These are phyloP conservation scores for Plectosphaerella cucumerina DNA, from an alignment of 2,329 filamentous ascomycete species.

Conservation along the genomic window DNA sequence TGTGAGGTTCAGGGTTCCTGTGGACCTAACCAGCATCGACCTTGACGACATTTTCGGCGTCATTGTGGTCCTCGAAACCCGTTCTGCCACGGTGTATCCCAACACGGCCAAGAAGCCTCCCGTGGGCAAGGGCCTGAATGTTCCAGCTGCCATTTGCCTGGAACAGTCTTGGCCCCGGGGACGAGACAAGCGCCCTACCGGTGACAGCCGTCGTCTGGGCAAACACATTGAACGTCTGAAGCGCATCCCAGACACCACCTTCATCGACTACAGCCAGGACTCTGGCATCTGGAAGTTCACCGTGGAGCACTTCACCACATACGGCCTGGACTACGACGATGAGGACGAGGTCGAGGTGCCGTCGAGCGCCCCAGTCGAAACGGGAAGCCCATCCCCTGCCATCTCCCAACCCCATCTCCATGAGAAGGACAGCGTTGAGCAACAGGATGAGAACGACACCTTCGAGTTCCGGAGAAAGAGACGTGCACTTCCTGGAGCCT, in stretches of 20 bases:
- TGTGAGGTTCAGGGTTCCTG: slow-evolving; percentile 75
- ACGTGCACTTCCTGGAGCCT: slow-evolving; percentile 69
- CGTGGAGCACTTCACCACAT: slow-evolving; percentile 96
- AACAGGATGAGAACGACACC: slow-evolving; percentile 42
- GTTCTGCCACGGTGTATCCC: slow-evolving; percentile 85
- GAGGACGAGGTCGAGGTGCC: slow-evolving; percentile 49
- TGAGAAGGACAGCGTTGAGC: not conserved
- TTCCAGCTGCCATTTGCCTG: slow-evolving; percentile 81
- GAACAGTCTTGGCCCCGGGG: slow-evolving; percentile 89
- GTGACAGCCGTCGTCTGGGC: slow-evolving; percentile 60
- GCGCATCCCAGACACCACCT: slow-evolving; percentile 75
- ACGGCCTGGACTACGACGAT: slow-evolving; percentile 80
- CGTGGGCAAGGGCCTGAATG: slow-evolving; percentile 84
- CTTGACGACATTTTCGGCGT: slow-evolving; percentile 74
- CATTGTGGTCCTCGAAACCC: slow-evolving; percentile 71
- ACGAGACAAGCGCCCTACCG: slow-evolving; percentile 50
- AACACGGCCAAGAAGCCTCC: slow-evolving; percentile 73
- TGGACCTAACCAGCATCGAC: slow-evolving; percentile 77
- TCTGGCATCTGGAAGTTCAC: slow-evolving; percentile 87
- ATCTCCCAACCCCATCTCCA: not conserved
- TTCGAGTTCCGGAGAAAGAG: slow-evolving; percentile 50
- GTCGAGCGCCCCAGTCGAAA: not conserved
- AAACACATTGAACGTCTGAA: slow-evolving; percentile 83
- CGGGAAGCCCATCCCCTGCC: not conserved
- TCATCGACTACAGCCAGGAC: slow-evolving; percentile 72